Conservation (phyloP, 306 rosid species). For the Cucumis cinereus region DNA sequence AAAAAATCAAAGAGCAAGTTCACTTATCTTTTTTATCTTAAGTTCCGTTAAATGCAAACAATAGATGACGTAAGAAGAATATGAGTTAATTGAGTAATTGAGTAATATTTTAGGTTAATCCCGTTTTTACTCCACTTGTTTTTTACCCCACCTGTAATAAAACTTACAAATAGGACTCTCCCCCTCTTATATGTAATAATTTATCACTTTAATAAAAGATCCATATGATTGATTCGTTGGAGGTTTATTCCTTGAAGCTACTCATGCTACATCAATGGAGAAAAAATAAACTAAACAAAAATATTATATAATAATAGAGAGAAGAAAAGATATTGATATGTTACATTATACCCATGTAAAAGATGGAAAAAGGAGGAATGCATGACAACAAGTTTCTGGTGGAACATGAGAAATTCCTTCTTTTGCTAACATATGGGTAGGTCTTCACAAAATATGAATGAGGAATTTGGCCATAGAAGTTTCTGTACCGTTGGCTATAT, state of each 20-base stretch:
- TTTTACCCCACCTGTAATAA: no score
- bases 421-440: background rate
- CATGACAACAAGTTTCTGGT: background rate
- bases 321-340: background rate
- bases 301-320: background rate
- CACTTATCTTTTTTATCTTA: background rate
- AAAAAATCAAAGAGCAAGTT: background rate
- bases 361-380: background rate
- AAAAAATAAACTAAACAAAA: background rate
- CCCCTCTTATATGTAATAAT: no score
- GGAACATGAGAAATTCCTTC: background rate
- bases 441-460: background rate
- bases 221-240: no score
- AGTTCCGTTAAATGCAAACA: background rate
- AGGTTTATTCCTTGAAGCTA: no score
- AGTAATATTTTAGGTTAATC: no score
- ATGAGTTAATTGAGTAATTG: no score
- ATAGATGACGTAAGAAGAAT: background rate
- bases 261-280: no score
- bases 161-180: no score
- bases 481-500: background rate
- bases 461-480: background rate
- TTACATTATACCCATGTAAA: background rate
- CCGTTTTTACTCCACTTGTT: no score
- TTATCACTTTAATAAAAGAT: no score